Evolutionary conservation across 1,284 basidiomycete genomes (phyloP).

Genomic region (Cutaneotrichosporon sp.): DNA sequence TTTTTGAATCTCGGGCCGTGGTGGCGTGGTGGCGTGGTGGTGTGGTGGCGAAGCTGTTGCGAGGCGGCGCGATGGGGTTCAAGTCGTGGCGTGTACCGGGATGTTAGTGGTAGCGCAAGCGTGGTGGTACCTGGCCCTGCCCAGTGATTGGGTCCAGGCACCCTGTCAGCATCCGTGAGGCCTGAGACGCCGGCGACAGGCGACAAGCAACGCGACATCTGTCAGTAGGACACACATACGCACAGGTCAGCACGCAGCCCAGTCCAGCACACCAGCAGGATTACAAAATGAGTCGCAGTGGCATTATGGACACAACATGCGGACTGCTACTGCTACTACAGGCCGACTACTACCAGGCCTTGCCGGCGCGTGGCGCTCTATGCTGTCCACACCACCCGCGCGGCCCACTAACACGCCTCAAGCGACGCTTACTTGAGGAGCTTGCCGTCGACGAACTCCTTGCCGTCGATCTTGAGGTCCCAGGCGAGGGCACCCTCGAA

Average conservation of each 20-base stretch:
- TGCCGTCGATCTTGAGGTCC: conserved; percentile 82
- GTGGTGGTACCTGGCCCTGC: no score
- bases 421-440: conserved; percentile 51
- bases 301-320: conserved; percentile 11
- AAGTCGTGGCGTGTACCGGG: no score
- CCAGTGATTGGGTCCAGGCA: no score
- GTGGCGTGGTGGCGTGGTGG: no score
- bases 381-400: background rate
- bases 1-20: no score
- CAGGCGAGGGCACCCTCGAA: conserved; percentile 88
- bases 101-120: no score
- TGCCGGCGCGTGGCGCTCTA: background rate
- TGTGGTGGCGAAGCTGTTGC: no score
- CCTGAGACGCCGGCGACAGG: no score
- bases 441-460: conserved; percentile 68
- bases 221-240: no score
- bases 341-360: conserved; percentile 3
- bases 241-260: background rate
- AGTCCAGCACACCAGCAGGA: background rate
- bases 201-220: no score
- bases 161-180: no score
- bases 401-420: background rate
- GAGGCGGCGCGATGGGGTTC: no score
- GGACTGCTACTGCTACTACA: conserved; percentile 8
- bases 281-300: background rate